Base-by-base conservation (phyloP, 352 stramenopile genomes). In the Phytopythium litorale region DNA sequence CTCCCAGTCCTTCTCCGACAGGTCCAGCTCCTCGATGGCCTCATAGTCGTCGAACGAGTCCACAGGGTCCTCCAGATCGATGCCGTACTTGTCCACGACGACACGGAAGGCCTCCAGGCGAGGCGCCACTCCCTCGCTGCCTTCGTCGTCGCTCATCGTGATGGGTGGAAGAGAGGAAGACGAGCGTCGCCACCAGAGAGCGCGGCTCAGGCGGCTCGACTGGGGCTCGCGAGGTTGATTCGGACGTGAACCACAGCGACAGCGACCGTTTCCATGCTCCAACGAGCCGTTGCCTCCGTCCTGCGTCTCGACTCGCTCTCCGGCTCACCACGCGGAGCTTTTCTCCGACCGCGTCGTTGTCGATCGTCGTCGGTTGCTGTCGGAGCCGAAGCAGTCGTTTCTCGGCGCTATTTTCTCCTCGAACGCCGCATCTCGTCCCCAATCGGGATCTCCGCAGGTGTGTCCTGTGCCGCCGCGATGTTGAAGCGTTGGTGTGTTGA, bases 1-100 rank as follows among this genome's bases (percentile, higher is more conserved):
- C 8, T 52, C 64, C 19, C 92, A 66, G 2, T 77, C 78, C 55
- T 94, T 96, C 38, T 92, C 82, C 5, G 80, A 94, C 42, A 96
- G 42, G 37, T 96, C 87, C 0, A 96, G 72, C 62, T 96, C 87
- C 54, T 94, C 83, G 42, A 96, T 64, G 32, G 80, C 70, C 0
- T 89, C 73, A 21, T 92, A 83, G 28, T 90, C 85, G 37, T 85
- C 74, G 7, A 74, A 45, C 11, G 77, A 81, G 64, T 88, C 77
- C 15, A 90, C 67, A 0, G 75, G 65, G 73, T 92, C 73, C 28
- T 91, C 78, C 32, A 96, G 53, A 0, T 93, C 85, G 40, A 95
- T 67, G 46, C 79, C 68, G 63, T 84, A 83, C 59, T 84, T 87
- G 58, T 89, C 76, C n/a, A 89, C 70, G 50, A 84, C 78, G 38